A percentile compares a stretch with the other conserved stretches of the same genome.
These are phyloP conservation scores for Plicaturopsis crispa DNA, from an alignment of 768 basidiomycete species.

Conservation along the genomic window DNA sequence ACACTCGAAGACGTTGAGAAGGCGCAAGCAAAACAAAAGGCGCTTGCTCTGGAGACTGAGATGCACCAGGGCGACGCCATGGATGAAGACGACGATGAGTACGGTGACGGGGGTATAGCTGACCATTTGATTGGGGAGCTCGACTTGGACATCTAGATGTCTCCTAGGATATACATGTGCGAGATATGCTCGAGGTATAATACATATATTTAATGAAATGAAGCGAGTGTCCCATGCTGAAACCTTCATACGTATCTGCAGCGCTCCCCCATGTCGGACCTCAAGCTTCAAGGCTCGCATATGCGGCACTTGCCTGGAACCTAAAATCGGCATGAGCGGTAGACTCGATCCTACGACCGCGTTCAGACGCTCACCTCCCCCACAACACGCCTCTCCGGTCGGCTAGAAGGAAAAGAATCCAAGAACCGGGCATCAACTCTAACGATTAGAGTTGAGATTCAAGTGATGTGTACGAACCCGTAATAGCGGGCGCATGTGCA, in stretches of 20 bases:
- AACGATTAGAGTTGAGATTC: too few species aligned
- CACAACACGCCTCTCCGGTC: too few species aligned
- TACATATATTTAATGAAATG: slow-evolving; percentile 1
- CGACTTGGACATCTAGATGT: slow-evolving; percentile 25
- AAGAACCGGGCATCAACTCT: too few species aligned
- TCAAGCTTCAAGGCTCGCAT: too few species aligned
- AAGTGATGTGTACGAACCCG: slow-evolving; percentile 11
- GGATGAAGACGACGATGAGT: slow-evolving; percentile 56
- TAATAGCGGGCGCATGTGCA: slow-evolving; percentile 53
- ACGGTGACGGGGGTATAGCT: slow-evolving; percentile 56
- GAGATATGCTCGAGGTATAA: slow-evolving; percentile 2
- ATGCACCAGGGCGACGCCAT: slow-evolving; percentile 21
- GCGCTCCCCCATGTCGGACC: too few species aligned
- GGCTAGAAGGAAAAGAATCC: too few species aligned
- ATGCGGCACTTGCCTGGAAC: too few species aligned
- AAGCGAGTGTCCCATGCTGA: slow-evolving; percentile 5
- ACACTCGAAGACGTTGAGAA: slow-evolving; percentile 86
- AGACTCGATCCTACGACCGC: too few species aligned
- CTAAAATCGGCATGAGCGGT: too few species aligned
- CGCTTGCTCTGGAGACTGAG: slow-evolving; percentile 45
- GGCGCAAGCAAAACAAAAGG: slow-evolving; percentile 77
- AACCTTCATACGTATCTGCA: slow-evolving; percentile 4
- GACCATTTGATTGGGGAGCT: slow-evolving; percentile 56
- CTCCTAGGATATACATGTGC: background rate
- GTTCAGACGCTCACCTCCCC: too few species aligned